These are phyloP conservation scores for Dendrobium nobile DNA, from an alignment of 106 monocot species.

Conservation along the genomic window DNA sequence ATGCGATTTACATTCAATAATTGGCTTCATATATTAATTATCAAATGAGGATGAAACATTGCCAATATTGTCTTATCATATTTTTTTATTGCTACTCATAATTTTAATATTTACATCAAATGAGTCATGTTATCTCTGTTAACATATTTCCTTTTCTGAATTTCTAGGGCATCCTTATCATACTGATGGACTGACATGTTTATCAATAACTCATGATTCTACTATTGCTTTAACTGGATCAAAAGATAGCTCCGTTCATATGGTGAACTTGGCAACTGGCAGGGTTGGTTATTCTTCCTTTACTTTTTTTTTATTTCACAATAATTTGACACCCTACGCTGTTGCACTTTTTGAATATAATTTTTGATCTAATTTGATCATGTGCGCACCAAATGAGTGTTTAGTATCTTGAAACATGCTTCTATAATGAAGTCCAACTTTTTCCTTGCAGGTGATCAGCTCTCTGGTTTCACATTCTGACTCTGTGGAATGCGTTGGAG, in stretches of 20 bases:
- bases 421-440: not conserved
- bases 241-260: conserved; percentile 61
- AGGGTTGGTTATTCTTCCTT: conserved; percentile 26
- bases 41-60: not conserved
- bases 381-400: not conserved
- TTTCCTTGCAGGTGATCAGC: conserved; percentile 37
- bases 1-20: not conserved
- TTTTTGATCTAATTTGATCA: not conserved
- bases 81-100: not conserved
- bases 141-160: not conserved
- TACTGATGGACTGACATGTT: conserved; percentile 71
- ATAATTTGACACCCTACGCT: not conserved
- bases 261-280: conserved; percentile 75
- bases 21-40: not conserved
- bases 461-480: conserved; percentile 55
- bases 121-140: not conserved
- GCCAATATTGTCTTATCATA: not conserved
- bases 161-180: conserved; percentile 80
- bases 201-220: conserved; percentile 79
- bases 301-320: not conserved
- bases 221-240: conserved; percentile 67
- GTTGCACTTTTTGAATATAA: not conserved
- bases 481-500: conserved; percentile 73
- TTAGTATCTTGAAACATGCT: not conserved
- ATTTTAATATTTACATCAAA: not conserved